These are phyloP conservation scores for Trapa incisa DNA, from an alignment of 345 rosid species.

Conservation along the genomic window DNA sequence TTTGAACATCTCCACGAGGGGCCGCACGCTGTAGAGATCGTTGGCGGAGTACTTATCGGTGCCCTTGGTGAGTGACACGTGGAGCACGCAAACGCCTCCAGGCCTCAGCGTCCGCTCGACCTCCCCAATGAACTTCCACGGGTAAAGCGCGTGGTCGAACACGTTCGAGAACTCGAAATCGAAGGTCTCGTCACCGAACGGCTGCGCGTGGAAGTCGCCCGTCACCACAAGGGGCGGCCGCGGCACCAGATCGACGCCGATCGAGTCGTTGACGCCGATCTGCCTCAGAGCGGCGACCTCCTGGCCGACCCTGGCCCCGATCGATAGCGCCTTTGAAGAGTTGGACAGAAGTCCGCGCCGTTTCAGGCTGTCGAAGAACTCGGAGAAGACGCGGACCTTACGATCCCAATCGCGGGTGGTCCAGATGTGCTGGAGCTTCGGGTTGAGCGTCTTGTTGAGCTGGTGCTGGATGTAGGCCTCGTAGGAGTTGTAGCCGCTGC, in stretches of 20 bases:
- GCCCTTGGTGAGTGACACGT: slow-evolving; percentile 51
- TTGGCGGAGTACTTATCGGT: slow-evolving; percentile 86
- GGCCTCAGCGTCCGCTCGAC: slow-evolving; percentile 69
- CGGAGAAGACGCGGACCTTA: slow-evolving; percentile 55
- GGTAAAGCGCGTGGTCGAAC: slow-evolving; percentile 83
- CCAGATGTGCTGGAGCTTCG: slow-evolving; percentile 64
- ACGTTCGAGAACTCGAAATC: slow-evolving; percentile 90
- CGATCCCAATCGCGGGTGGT: slow-evolving; percentile 87
- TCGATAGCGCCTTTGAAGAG: slow-evolving; percentile 49
- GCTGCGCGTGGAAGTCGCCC: slow-evolving; percentile 80
- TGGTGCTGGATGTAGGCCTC: slow-evolving; percentile 80
- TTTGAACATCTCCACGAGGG: slow-evolving; percentile 41
- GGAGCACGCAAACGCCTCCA: slow-evolving; percentile 58
- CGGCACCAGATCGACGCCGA: slow-evolving; percentile 87
- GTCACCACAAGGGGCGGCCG: slow-evolving; percentile 56
- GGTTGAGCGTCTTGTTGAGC: slow-evolving; percentile 85
- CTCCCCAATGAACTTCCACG: slow-evolving; percentile 61
- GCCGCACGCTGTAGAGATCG: slow-evolving; percentile 48
- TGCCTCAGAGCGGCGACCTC: slow-evolving; percentile 69
- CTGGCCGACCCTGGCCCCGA: slow-evolving; percentile 90
- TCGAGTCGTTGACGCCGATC: slow-evolving; percentile 52
- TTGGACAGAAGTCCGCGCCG: slow-evolving; percentile 29
- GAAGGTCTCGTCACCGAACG: slow-evolving; percentile 51
- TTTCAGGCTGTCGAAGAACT: slow-evolving; percentile 37
- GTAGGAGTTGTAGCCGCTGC: slow-evolving; percentile 67